Evolutionary conservation across 768 basidiomycete genomes (phyloP), one percentile per base, ranked within the genome.

Genomic region (Albatrellus ellisii): DNA sequence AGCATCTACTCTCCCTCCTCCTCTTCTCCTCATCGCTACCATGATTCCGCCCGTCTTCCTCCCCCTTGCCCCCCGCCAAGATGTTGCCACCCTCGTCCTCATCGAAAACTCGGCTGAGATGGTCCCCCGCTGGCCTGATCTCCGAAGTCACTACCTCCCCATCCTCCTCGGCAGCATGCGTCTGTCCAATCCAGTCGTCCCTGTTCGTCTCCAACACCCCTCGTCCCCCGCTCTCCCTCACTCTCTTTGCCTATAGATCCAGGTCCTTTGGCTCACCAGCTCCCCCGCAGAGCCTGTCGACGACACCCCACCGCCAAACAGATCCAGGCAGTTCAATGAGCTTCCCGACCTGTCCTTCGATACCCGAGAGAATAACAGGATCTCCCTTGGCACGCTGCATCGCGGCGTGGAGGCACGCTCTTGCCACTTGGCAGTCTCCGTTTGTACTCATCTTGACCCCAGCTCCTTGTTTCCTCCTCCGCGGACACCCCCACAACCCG

Each of bases 91-190:
- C 44, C 44, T 48, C 8, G 33, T 49, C 36, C 47, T 51, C 39
- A 51, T 51, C 38, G 50, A 51, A 36, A 51, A 51, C 22, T 49
- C 47, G 25, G 26, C 44, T n/a, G 37, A 43, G 12, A 51, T 51
- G 50, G 26, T 45, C 5, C 35, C 36, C 29, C 50, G 50, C 24
- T 51, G 50, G 50, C 47, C 50, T 24, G 47, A 49, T 49, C 50
- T 51, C 17, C 45, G 50, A 42, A 47, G 49, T 49, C 50, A n/a
- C 26, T 49, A 51, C 36, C 44, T 51, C 35, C 50, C 50, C 7
- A 49, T 40, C 28, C 50, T 51, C 42, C 50, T 51, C 8, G 50
- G 47, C n/a, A 48, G 43, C 5, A 36, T 51, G 35, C 50, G 50
- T 32, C 48, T 41, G 36, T 41, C 41, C 24, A 51, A 51, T 17